Evolutionary conservation across 2,329 filamentous ascomycete species (phyloP).

Genomic region (Trichoderma brevicompactum): DNA sequence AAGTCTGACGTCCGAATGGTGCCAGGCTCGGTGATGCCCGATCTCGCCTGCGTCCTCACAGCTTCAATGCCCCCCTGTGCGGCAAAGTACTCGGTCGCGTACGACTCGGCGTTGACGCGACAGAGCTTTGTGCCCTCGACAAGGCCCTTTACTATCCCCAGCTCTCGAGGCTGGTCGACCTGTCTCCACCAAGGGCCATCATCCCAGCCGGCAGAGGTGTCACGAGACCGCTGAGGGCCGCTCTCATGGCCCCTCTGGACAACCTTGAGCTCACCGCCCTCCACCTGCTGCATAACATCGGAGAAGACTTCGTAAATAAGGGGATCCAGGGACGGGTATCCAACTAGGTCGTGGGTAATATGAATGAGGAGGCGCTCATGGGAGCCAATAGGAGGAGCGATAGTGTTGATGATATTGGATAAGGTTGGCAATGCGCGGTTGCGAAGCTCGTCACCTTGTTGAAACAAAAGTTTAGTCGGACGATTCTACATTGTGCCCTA

Average conservation of each 20-base stretch:
- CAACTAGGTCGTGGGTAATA: constrained; percentile 92
- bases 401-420: constrained; percentile 89
- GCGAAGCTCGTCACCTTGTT: constrained; percentile 84
- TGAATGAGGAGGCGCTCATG: constrained; percentile 97
- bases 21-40: constrained; percentile 80
- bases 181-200: constrained; percentile 97
- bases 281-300: constrained; percentile 97
- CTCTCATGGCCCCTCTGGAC: constrained; percentile 92
- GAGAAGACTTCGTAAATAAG: constrained; percentile 91
- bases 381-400: constrained; percentile 93
- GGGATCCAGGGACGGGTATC: constrained; percentile 92
- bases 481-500: neutral
- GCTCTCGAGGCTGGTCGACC: constrained; percentile 68
- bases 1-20: constrained; percentile 92
- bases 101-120: constrained; percentile 84
- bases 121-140: constrained; percentile 90
- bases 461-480: constrained; percentile 2
- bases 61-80: constrained; percentile 77
- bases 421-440: constrained; percentile 91
- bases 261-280: constrained; percentile 92
- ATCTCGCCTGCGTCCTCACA: constrained; percentile 77
- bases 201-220: constrained; percentile 73
- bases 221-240: constrained; percentile 65
- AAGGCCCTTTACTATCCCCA: constrained; percentile 79
- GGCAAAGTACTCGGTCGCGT: constrained; percentile 83